Evolutionary conservation across 768 basidiomycete genomes (phyloP), one percentile per base, ranked within the genome.

Genomic region (Mycena vitilis): DNA sequence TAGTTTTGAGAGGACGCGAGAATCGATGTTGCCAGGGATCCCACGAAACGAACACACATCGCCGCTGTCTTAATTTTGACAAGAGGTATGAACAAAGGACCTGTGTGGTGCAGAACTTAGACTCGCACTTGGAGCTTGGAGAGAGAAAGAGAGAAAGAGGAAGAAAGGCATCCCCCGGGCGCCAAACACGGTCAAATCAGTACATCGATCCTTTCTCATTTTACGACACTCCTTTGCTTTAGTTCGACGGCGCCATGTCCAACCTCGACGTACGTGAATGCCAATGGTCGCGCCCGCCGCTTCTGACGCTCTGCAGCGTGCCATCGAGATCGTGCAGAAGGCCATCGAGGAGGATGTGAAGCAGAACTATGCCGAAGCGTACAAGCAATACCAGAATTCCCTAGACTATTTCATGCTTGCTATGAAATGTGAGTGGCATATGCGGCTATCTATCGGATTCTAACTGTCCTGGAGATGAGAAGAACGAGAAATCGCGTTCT

Each of bases 401-500:
- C 87, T 99, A 67, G 98, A 99, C 77, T 99, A 97, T 78, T 99
- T 99, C 80, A 95, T 98, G 93, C 93, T 98, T 72, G 96, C 96
- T 11, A 84, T 95, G 77, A 96, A 96, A 80, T 96, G 95, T 96
- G 71, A 66, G 89, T 80, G 51, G 54, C 15, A 51, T 57, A 20
- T 45, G 51, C 55, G 48, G 52, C 25, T 23, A 11, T 1, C 2
- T 22, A 4, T 63, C 36, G 11, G 56, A 62, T 51, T 68, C 64
- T 22, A 61, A 16, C 36, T 37, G 72, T 12, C 40, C 34, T 56
- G 5, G 76, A 94, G 93, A 95, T 75, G 94, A 96, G 84, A 96
- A 95, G 89, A 99, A 98, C 80, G 94, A 96, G 71, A 95, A 92
- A 79, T 91, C 95, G 47, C 96, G 95, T 79, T 77, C 85, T 49